Percentiles rank a stretch among this genome's conserved stretches.
These are phyloP conservation scores for Aegle marmelos DNA, from an alignment of 345 rosid genomes.

Conservation along the genomic window DNA sequence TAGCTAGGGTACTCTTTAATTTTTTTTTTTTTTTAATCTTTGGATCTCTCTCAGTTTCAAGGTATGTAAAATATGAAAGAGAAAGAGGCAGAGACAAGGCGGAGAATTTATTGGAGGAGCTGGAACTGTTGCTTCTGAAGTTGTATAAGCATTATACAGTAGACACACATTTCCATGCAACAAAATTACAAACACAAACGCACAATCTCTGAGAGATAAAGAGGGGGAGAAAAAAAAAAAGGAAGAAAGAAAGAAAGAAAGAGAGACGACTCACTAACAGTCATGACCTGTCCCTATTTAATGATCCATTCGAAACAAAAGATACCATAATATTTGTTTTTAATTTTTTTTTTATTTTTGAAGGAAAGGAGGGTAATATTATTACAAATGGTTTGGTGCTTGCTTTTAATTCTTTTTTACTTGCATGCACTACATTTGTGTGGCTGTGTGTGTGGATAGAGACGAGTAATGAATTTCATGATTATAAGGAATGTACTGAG, in stretches of 20 bases:
- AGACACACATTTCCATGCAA: conserved; percentile 28
- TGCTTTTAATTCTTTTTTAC: not conserved
- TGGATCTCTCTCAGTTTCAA: not conserved
- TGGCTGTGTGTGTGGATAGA: not conserved
- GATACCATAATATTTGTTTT: too few relatives aligned
- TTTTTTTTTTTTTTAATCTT: not conserved
- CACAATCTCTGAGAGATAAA: not conserved
- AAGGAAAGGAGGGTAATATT: not conserved
- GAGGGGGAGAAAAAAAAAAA: too few relatives aligned
- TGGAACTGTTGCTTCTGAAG: not conserved
- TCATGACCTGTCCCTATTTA: conserved; percentile 26
- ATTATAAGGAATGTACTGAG: not conserved
- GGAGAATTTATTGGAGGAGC: not conserved
- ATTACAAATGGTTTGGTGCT: not conserved
- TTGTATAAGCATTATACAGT: not conserved
- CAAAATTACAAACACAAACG: not conserved
- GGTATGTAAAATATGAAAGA: not conserved
- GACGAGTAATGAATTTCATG: conserved; percentile 2
- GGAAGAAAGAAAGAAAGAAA: not conserved
- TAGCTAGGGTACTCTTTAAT: too few relatives aligned
- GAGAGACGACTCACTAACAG: not conserved
- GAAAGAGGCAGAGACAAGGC: not conserved
- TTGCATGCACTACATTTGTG: not conserved
- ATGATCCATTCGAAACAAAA: conserved; percentile 5
- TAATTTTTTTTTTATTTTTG: too few relatives aligned